Conservation (phyloP, 306 rosid genomes). For the Benincasa hispida region DNA sequence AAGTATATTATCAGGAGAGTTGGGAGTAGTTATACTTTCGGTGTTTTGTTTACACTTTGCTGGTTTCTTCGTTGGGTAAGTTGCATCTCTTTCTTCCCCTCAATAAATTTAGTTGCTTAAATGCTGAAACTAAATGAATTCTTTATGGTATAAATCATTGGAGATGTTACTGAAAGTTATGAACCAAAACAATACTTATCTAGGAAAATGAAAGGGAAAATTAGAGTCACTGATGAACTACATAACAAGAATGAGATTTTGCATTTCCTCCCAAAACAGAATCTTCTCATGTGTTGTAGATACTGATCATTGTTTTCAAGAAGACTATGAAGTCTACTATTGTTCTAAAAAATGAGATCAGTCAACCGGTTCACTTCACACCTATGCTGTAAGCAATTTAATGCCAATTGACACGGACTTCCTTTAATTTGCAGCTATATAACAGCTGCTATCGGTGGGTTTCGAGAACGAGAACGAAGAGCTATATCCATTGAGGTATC, state of each 20-base stretch:
- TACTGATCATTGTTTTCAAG: neutral
- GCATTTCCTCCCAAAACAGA: too few species aligned
- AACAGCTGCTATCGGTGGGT: constrained; percentile 23
- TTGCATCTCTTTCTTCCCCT: neutral
- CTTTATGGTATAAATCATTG: neutral
- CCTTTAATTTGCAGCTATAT: constrained; percentile 18
- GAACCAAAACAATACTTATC: neutral
- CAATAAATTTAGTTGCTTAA: neutral
- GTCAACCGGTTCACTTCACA: neutral
- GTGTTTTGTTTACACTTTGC: constrained; percentile 24
- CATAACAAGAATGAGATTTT: neutral
- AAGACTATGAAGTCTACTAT: neutral
- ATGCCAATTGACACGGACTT: neutral
- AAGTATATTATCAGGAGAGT: constrained; percentile 18
- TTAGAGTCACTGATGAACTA: neutral
- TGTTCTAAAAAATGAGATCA: neutral
- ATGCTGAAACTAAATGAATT: neutral
- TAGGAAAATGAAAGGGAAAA: too few species aligned
- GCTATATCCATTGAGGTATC: constrained; percentile 33
- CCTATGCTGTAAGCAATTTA: too few species aligned
- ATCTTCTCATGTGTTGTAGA: too few species aligned
- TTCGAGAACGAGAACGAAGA: constrained; percentile 23
- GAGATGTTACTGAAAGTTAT: neutral
- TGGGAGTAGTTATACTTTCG: constrained; percentile 20
- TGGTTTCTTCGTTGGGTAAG: constrained; percentile 36